Conservation (phyloP, 139 green algal species). For the Tetraselmis chui region DNA sequence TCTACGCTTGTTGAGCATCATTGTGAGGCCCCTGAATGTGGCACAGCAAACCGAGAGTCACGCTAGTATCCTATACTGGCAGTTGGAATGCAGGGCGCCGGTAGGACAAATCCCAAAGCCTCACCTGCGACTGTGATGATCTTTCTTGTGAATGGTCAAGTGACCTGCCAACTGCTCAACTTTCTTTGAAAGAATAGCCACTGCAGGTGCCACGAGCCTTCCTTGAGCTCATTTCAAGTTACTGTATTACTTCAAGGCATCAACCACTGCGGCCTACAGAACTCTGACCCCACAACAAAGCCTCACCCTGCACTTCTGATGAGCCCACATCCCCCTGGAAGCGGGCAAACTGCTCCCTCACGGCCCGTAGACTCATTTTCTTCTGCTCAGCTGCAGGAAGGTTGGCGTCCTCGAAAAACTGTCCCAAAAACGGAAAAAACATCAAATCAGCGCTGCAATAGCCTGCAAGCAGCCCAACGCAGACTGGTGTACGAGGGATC, state of each 20-base stretch:
- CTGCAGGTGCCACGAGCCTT: slow-evolving; percentile 12
- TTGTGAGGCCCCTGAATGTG: slow-evolving; percentile 31
- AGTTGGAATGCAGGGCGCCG: not conserved
- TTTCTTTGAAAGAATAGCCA: slow-evolving; percentile 34
- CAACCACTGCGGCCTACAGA: not conserved
- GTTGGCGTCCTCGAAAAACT: no score
- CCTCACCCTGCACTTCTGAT: not conserved
- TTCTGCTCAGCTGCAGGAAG: not conserved
- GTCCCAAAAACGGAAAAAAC: no score
- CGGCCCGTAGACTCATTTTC: not conserved
- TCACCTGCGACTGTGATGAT: slow-evolving; percentile 26
- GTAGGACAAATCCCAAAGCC: not conserved
- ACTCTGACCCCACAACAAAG: no score
- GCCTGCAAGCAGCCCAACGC: no score
- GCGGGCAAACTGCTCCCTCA: not conserved
- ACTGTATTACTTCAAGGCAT: not conserved
- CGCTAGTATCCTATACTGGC: not conserved
- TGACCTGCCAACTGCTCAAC: slow-evolving; percentile 37
- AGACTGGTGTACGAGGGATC: no score
- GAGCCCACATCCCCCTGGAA: not conserved
- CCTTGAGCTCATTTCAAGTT: not conserved
- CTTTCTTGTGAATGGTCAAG: slow-evolving; percentile 37
- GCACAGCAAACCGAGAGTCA: not conserved
- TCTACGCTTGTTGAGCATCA: slow-evolving; percentile 38
- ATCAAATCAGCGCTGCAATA: no score